Evolutionary conservation across 345 rosid species (phyloP).

Genomic region (Bruguiera sexangula): DNA sequence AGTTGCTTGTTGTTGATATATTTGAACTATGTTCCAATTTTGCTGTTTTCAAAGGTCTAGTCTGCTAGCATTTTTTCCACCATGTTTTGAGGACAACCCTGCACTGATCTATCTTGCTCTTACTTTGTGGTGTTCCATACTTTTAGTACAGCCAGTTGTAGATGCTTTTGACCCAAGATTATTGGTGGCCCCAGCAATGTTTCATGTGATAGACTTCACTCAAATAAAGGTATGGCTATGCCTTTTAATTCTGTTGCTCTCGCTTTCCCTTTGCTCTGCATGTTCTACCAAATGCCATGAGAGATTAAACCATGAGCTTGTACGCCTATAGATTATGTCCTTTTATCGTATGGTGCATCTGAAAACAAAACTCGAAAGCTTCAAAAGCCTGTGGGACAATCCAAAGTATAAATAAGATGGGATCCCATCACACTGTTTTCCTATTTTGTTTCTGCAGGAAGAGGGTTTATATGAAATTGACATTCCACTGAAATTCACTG

Average conservation of each 20-base stretch:
- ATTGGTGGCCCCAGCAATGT: constrained; percentile 73
- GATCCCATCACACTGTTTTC: neutral
- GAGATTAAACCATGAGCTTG: too few species aligned
- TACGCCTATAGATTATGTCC: too few species aligned
- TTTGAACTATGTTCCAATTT: neutral
- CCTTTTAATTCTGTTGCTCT: neutral
- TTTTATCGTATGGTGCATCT: too few species aligned
- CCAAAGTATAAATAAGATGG: neutral
- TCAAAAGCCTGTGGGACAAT: too few species aligned
- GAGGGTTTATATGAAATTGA: constrained; percentile 86
- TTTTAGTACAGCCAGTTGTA: constrained; percentile 76
- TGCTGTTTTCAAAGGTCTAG: neutral
- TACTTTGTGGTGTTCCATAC: constrained; percentile 9
- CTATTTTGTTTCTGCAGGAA: constrained; percentile 51
- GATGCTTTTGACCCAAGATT: constrained; percentile 99
- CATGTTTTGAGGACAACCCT: neutral
- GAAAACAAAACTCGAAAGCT: too few species aligned
- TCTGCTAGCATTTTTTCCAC: too few species aligned
- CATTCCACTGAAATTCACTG: constrained; percentile 75
- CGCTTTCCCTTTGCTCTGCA: neutral
- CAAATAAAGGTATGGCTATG: constrained; percentile 58
- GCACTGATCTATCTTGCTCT: neutral
- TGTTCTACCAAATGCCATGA: too few species aligned
- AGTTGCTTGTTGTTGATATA: neutral
- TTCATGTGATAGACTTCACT: constrained; percentile 66